Evolutionary conservation across 2,329 filamentous ascomycete genomes (phyloP).

Genomic region (Botrytis fragariae): DNA sequence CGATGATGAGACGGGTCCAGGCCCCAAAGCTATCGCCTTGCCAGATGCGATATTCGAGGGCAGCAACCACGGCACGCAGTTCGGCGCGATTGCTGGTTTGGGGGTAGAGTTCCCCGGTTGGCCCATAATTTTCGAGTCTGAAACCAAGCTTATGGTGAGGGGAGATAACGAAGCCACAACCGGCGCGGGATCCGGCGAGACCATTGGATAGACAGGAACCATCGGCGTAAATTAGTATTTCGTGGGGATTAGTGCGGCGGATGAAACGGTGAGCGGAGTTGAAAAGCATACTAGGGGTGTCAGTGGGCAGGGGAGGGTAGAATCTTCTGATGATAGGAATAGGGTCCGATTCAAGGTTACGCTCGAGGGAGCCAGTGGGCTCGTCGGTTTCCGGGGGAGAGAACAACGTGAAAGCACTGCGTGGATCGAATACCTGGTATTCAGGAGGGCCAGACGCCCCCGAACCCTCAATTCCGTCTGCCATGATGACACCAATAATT

Average conservation of each 20-base stretch:
- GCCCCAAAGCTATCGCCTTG: conserved; percentile 23
- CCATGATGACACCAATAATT: too few relatives aligned
- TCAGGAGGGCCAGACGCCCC: too few relatives aligned
- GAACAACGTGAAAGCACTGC: too few relatives aligned
- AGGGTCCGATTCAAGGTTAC: neutral
- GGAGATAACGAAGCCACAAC: neutral
- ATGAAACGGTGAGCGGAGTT: neutral
- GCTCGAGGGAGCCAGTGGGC: too few relatives aligned
- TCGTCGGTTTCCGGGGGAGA: too few relatives aligned
- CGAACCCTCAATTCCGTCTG: too few relatives aligned
- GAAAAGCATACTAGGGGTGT: neutral
- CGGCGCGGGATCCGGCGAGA: neutral
- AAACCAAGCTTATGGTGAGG: neutral
- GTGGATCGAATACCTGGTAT: too few relatives aligned
- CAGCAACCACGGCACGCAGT: conserved; percentile 52
- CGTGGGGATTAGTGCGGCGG: neutral
- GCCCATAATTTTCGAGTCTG: conserved; percentile 21
- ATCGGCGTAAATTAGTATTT: neutral
- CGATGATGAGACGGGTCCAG: conserved; percentile 49
- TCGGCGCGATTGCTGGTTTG: conserved; percentile 56
- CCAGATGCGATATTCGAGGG: conserved; percentile 40
- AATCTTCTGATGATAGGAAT: neutral
- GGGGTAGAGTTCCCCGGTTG: neutral
- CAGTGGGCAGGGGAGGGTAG: neutral
- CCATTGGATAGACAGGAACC: neutral